Conservation (phyloP, 306 rosid genomes). For the Alnus glutinosa region DNA sequence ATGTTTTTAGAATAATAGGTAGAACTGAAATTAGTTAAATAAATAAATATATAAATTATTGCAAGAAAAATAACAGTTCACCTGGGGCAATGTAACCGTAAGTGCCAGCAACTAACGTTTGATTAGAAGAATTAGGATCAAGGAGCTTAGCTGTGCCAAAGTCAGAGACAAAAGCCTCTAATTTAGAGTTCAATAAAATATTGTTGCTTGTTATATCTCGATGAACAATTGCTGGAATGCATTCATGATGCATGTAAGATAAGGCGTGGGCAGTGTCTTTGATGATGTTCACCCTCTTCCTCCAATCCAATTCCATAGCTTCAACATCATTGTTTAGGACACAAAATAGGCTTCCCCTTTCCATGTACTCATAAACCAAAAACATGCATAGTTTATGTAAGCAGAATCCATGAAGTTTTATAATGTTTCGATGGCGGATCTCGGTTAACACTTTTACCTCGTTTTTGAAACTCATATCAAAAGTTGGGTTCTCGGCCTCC, state of each 20-base stretch:
- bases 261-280: constrained; percentile 19
- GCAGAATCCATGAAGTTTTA: constrained; percentile 24
- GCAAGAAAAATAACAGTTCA: background rate
- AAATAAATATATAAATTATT: background rate
- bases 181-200: constrained; percentile 10
- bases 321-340: background rate
- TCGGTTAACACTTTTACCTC: constrained; percentile 19
- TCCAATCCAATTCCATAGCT: constrained; percentile 21
- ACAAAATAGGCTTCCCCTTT: constrained; percentile 19
- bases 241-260: constrained; percentile 28
- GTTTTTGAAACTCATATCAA: constrained; percentile 4
- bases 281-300: constrained; percentile 15
- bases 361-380: constrained; percentile 27
- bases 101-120: constrained; percentile 5
- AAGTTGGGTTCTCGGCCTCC: background rate
- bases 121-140: constrained; percentile 20
- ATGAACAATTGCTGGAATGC: constrained; percentile 15
- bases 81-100: constrained; percentile 26
- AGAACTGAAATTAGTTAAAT: too few species aligned
- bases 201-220: constrained; percentile 21
- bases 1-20: background rate
- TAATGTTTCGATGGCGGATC: constrained; percentile 13
- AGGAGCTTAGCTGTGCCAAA: constrained; percentile 19
- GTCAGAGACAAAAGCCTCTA: constrained; percentile 5
- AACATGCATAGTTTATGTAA: constrained; percentile 24